A percentile compares a stretch with the other conserved stretches of the same genome.
Evolutionary conservation across 495 filamentous ascomycete species (phyloP).

Genomic region (Oidiodendron maius): DNA sequence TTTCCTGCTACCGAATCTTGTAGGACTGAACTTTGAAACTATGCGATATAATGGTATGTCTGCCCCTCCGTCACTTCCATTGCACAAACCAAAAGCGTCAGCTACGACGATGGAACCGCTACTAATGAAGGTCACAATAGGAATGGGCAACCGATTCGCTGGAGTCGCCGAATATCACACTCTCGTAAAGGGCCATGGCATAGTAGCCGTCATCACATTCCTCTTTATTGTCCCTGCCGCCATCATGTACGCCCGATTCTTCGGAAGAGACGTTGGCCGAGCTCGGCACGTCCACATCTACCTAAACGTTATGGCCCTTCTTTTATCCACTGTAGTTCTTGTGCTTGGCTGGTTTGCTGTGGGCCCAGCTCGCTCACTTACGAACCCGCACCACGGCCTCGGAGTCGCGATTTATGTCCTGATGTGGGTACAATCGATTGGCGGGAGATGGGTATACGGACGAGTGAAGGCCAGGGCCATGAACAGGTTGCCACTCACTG

Average conservation of each 20-base stretch:
- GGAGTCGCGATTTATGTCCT: slow-evolving; percentile 84
- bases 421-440: slow-evolving; percentile 72
- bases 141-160: slow-evolving; percentile 87
- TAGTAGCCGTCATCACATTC: slow-evolving; percentile 84
- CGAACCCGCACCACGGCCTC: slow-evolving; percentile 94
- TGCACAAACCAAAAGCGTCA: not conserved
- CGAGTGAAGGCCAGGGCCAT: slow-evolving; percentile 55
- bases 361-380: slow-evolving; percentile 67
- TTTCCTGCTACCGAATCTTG: slow-evolving; percentile 81
- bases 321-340: slow-evolving; percentile 66
- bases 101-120: too few relatives aligned
- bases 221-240: slow-evolving; percentile 75
- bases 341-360: slow-evolving; percentile 75
- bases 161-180: slow-evolving; percentile 68
- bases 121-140: slow-evolving; percentile 25
- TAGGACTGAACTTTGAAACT: slow-evolving; percentile 86
- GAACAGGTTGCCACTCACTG: slow-evolving; percentile 47
- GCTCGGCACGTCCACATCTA: slow-evolving; percentile 80
- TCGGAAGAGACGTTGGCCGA: slow-evolving; percentile 49
- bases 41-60: slow-evolving; percentile 87
- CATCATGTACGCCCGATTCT: slow-evolving; percentile 73
- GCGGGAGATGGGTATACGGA: slow-evolving; percentile 65
- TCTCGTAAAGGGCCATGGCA: slow-evolving; percentile 76
- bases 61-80: not conserved
- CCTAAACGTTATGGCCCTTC: slow-evolving; percentile 73